These are phyloP conservation scores for Vinca minor DNA, from an alignment of 257 asterid genomes.

Conservation along the genomic window DNA sequence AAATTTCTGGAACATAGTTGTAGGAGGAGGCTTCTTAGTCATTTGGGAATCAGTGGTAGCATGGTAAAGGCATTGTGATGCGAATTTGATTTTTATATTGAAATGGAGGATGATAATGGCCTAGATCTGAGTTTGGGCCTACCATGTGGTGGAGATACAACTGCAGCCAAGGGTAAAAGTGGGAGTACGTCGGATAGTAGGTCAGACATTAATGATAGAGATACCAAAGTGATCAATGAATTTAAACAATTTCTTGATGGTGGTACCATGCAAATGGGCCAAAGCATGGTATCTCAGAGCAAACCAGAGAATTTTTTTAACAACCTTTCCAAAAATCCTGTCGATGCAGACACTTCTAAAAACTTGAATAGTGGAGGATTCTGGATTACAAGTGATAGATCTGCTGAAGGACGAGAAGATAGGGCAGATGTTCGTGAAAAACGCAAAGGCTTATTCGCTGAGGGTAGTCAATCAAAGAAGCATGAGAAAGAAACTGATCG, in stretches of 20 bases:
- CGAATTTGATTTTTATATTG: slow-evolving; percentile 5
- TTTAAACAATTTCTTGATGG: slow-evolving; percentile 91
- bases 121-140: slow-evolving; percentile 77
- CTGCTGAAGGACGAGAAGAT: slow-evolving; percentile 47
- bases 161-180: slow-evolving; percentile 46
- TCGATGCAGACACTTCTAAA: slow-evolving; percentile 49
- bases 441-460: slow-evolving; percentile 49
- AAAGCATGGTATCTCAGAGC: slow-evolving; percentile 28
- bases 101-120: slow-evolving; percentile 72
- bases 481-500: slow-evolving; percentile 45
- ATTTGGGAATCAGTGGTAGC: not conserved
- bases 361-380: slow-evolving; percentile 50
- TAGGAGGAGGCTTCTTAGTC: not conserved
- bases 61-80: not conserved
- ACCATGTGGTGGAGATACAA: slow-evolving; percentile 62
- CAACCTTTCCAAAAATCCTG: slow-evolving; percentile 35
- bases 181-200: slow-evolving; percentile 55
- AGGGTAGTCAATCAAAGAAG: slow-evolving; percentile 52
- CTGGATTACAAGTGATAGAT: slow-evolving; percentile 55
- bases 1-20: not conserved
- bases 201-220: slow-evolving; percentile 67
- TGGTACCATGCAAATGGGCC: slow-evolving; percentile 45
- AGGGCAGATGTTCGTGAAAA: slow-evolving; percentile 52
- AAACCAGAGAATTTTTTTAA: slow-evolving; percentile 45
- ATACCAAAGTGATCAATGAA: slow-evolving; percentile 69